Conservation (phyloP, 2,329 filamentous ascomycete species). For the Coniella vitis region DNA sequence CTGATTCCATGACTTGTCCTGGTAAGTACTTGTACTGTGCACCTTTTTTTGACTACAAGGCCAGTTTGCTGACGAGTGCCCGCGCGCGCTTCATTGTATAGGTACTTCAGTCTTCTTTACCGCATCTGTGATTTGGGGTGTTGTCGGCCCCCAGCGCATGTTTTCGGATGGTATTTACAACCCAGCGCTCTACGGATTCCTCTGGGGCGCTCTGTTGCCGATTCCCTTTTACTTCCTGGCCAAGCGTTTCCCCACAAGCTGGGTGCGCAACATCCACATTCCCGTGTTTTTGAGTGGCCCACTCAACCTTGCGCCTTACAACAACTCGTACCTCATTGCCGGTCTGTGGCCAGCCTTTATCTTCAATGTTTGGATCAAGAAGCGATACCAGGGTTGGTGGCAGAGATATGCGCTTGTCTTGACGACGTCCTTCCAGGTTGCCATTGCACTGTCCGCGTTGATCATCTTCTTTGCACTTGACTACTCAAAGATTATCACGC, state of each 20-base stretch:
- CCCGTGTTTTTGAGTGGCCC: slow-evolving; percentile 41
- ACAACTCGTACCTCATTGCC: slow-evolving; percentile 34
- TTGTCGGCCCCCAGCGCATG: slow-evolving; percentile 43
- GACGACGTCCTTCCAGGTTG: slow-evolving; percentile 43
- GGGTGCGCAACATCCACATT: slow-evolving; percentile 39
- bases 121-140: slow-evolving; percentile 48
- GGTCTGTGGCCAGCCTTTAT: slow-evolving; percentile 40
- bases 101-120: slow-evolving; percentile 51
- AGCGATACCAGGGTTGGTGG: slow-evolving; percentile 40
- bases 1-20: slow-evolving; percentile 44
- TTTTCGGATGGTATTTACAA: slow-evolving; percentile 43
- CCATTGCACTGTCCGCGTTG: slow-evolving; percentile 43
- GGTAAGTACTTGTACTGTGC: neutral
- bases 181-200: slow-evolving; percentile 42
- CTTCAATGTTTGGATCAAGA: slow-evolving; percentile 41
- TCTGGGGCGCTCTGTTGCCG: slow-evolving; percentile 37
- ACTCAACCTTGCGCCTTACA: slow-evolving; percentile 42
- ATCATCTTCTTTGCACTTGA: slow-evolving; percentile 48
- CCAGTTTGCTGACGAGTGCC: too few relatives aligned
- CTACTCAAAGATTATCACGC: slow-evolving; percentile 30
- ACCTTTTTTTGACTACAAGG: neutral
- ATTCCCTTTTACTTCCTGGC: slow-evolving; percentile 12
- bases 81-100: too few relatives aligned
- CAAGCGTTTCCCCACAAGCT: slow-evolving; percentile 14
- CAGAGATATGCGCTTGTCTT: slow-evolving; percentile 49